Base-by-base conservation (phyloP, 2,329 filamentous ascomycete species). In the Sordariomycetes sp. region DNA sequence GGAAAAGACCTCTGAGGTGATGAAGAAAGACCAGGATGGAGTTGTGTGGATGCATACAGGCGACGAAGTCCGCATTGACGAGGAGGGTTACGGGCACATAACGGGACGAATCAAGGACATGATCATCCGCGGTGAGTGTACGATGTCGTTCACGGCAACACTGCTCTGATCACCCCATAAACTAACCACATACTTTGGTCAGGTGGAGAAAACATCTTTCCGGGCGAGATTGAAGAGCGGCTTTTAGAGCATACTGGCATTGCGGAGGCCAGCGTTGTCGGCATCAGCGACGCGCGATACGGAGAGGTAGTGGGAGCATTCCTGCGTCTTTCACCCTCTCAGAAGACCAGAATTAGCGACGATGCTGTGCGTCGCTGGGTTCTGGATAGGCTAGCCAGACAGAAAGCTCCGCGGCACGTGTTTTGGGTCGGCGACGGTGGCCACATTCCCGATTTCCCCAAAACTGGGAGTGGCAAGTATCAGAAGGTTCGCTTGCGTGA, bases 141-240 rank as follows among this genome's bases (percentile, higher is more conserved):
- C n/a, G n/a, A n/a, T n/a, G n/a, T n/a, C n/a, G n/a, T n/a, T n/a
- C n/a, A n/a, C n/a, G n/a, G n/a, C n/a, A n/a, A n/a, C n/a, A n/a
- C n/a, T n/a, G n/a, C n/a, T n/a, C n/a, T n/a, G n/a, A n/a, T n/a
- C n/a, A n/a, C n/a, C n/a, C n/a, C n/a, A n/a, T n/a, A n/a, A n/a
- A n/a, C n/a, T n/a, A n/a, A n/a, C n/a, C n/a, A n/a, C n/a, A n/a
- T n/a, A n/a, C n/a, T n/a, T n/a, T n/a, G n/a, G n/a, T n/a, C n/a
- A n/a, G n/a, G n/a, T n/a, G 86, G 86, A 5, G 86, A 94, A 55
- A 94, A 94, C 50, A 90, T 92, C 36, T 82, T 88, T 51, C 86
- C 86, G 1, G 63, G 88, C 1, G 86, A 93, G 53, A 70, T 93
- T 11, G 86, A 94, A 57, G 85, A 87, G 47, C 83, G 76, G 41